These are phyloP conservation scores for Penicillium manginii DNA, from an alignment of 495 filamentous ascomycete species.

Conservation along the genomic window DNA sequence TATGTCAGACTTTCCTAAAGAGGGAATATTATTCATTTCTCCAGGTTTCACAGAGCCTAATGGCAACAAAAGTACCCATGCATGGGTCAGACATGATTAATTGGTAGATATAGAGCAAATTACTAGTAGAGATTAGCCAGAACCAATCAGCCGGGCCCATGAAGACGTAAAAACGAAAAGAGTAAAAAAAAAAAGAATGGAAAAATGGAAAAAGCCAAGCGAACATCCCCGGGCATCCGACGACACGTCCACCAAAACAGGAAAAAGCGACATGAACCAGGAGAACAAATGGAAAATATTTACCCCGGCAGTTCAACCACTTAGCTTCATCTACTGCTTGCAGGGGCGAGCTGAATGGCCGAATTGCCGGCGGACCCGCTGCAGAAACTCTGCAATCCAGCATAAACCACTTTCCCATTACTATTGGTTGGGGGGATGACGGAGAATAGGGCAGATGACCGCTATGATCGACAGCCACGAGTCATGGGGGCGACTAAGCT, in stretches of 20 bases:
- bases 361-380: neutral
- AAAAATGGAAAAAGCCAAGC: too few relatives aligned
- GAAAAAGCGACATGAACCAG: neutral
- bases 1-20: neutral
- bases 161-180: too few relatives aligned
- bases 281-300: neutral
- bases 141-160: too few relatives aligned
- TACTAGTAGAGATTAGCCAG: too few relatives aligned
- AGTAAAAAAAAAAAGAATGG: too few relatives aligned
- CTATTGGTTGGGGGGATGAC: slow-evolving; percentile 1
- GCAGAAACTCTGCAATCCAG: neutral
- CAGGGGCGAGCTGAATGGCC: neutral
- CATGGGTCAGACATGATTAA: too few relatives aligned
- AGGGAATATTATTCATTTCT: neutral
- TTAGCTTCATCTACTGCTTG: neutral
- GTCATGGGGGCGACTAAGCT: neutral
- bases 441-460: slow-evolving; percentile 1
- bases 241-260: too few relatives aligned
- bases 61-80: too few relatives aligned
- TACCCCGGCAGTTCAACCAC: neutral
- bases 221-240: too few relatives aligned
- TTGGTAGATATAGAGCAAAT: too few relatives aligned
- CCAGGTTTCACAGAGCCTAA: neutral
- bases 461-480: neutral
- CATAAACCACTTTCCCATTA: neutral